Percentiles rank a stretch among this genome's conserved stretches.
phyloP scores from a whole-genome alignment of 208 protist genomes.

The Phytomonas sp. region DNA sequence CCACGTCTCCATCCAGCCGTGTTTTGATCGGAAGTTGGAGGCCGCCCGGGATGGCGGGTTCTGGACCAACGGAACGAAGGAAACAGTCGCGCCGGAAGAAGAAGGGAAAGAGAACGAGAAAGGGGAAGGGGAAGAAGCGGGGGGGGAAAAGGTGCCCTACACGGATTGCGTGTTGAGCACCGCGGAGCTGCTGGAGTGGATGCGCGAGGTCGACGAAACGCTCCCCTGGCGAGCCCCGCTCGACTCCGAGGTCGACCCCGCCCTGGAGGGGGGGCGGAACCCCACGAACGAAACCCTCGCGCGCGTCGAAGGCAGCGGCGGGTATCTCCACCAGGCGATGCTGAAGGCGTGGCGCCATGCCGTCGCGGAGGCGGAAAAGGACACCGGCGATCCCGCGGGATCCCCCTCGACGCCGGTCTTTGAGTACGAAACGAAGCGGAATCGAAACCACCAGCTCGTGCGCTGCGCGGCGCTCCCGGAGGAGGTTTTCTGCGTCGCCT shows the following conservation, averaged over 20 bases:
- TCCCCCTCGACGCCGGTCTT: conserved; percentile 10
- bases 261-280: not conserved
- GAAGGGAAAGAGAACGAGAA: conserved; percentile 5
- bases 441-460: conserved; percentile 59
- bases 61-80: not conserved
- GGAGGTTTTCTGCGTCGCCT: conserved; percentile 79
- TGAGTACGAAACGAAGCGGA: conserved; percentile 50
- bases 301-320: conserved; percentile 54
- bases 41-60: conserved; percentile 80
- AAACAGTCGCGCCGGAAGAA: not conserved
- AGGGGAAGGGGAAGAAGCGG: conserved; percentile 10
- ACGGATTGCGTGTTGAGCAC: conserved; percentile 96
- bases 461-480: conserved; percentile 23
- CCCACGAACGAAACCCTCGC: conserved; percentile 4
- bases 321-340: conserved; percentile 31
- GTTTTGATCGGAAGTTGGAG: conserved; percentile 98
- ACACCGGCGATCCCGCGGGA: too few relatives aligned
- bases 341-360: not conserved
- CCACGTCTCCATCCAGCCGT: conserved; percentile 96
- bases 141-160: conserved; percentile 33
- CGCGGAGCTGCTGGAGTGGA: conserved; percentile 87
- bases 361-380: not conserved
- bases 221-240: conserved; percentile 38
- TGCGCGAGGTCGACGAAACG: conserved; percentile 42
- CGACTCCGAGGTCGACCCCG: conserved; percentile 12